Base-by-base conservation (phyloP, 2,329 filamentous ascomycete genomes). In the Trichoderma sp. region DNA sequence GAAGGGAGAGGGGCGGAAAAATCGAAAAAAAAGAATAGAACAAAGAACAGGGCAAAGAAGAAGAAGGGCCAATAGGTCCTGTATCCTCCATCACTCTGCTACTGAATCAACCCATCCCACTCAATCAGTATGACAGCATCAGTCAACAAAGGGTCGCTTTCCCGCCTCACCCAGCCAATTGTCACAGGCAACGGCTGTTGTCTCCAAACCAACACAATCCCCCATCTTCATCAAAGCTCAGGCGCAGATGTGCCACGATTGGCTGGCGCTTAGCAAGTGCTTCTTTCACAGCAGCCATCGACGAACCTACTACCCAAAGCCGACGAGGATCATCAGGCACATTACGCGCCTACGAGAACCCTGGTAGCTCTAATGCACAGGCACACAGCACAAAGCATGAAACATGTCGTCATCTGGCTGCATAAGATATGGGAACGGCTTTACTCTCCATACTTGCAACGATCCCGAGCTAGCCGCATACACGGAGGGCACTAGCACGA, bases 271-370 rank as follows among this genome's bases (percentile, higher is more conserved):
- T n/a, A 23, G 15, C 5, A 68, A 47, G 17, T 20, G 17, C 43
- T 47, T 47, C 23, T 9, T 23, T 20, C 26, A 13, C 34, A 13
- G 26, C 15, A 43, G 55, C 20, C 34, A 15, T 58, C 8, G 20
- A 43, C 28, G 28, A 68, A 50, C 32, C 28, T 11, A n/a, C 66
- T 59, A 50, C 66, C 66, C 50, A 39, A 68, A 68, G 59, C 55
- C 28, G 39, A 34, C 66, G 66, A 68, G 66, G 66, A 61, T 61
- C 55, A 61, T 34, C 66, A 68, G 66, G 66, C 36, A 61, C 66
- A 50, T 50, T 59, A 20, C 55, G 55, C 53, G 53, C 65, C 53
- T n/a, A 50, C 36, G 39, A 50, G 50, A 32, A 9, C 23, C 7
- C 39, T 59, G 53, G 23, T 68, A 53, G 47, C 20, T 23, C 20